These are phyloP conservation scores for Nitzschia putrida DNA, from an alignment of 108 stramenopile genomes.

Conservation along the genomic window DNA sequence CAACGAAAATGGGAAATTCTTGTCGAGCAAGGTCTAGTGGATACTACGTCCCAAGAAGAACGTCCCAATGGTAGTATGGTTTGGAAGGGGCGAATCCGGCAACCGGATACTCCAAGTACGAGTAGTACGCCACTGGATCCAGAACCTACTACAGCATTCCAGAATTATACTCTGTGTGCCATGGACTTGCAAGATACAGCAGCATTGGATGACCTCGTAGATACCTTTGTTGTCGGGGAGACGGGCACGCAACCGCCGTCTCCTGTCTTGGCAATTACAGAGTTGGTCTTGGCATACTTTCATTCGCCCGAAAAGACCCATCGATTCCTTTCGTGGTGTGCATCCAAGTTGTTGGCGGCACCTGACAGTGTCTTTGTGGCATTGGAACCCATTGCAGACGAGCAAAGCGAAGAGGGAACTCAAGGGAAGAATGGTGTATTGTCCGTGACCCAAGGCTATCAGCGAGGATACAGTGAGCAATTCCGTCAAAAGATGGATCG, in stretches of 20 bases:
- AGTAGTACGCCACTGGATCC: not conserved
- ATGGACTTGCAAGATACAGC: constrained; percentile 47
- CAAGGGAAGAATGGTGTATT: not conserved
- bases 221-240: constrained; percentile 2
- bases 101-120: not conserved
- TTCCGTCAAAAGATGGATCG: constrained; percentile 59
- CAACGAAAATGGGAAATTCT: constrained; percentile 24
- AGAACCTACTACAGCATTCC: not conserved
- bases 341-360: constrained; percentile 5
- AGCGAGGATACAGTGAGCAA: constrained; percentile 46
- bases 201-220: constrained; percentile 11
- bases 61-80: not conserved
- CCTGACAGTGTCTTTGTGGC: constrained; percentile 47
- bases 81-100: not conserved
- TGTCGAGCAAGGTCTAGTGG: not conserved
- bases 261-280: constrained; percentile 68
- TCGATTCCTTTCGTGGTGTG: constrained; percentile 34
- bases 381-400: constrained; percentile 51
- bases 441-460: constrained; percentile 56
- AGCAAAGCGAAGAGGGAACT: not conserved
- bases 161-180: constrained; percentile 45
- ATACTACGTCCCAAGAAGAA: not conserved
- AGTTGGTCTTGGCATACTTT: constrained; percentile 76
- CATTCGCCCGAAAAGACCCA: constrained; percentile 25
- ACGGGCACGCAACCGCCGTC: not conserved